Evolutionary conservation across 208 protist genomes (phyloP).

Genomic region (Wallacemonas sp.): DNA sequence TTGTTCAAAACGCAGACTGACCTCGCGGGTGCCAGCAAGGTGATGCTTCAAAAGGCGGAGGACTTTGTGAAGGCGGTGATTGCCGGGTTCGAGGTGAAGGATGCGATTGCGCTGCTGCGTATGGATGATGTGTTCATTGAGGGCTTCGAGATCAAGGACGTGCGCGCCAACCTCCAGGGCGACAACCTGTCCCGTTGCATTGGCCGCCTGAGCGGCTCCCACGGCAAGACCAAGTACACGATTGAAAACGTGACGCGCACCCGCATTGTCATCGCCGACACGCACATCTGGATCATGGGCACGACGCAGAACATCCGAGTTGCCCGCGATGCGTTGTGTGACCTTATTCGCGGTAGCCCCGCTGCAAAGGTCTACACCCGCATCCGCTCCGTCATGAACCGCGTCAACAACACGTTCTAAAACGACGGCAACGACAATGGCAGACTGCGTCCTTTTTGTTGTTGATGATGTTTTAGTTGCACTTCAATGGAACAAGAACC

Average conservation of each 20-base stretch:
- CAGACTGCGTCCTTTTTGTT: neutral
- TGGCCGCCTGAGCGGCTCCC: conserved; percentile 98
- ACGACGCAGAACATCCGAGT: conserved; percentile 98
- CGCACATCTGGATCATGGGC: conserved; percentile 98
- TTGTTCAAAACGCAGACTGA: conserved; percentile 16
- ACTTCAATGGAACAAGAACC: no score
- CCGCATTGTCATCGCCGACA: conserved; percentile 99
- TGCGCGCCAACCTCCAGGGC: conserved; percentile 89
- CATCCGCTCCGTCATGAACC: conserved; percentile 93
- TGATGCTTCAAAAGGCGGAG: conserved; percentile 95
- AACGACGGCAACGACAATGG: no score
- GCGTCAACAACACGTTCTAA: conserved; percentile 96
- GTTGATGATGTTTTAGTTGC: neutral
- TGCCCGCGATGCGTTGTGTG: conserved; percentile 96
- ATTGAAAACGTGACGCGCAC: conserved; percentile 99
- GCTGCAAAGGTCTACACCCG: conserved; percentile 97
- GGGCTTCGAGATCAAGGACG: conserved; percentile 99
- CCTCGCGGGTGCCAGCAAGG: conserved; percentile 41
- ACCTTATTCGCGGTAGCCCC: conserved; percentile 97
- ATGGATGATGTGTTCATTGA: conserved; percentile 99
- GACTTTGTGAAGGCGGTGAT: conserved; percentile 99
- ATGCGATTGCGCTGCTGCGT: conserved; percentile 98
- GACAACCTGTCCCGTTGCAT: conserved; percentile 97
- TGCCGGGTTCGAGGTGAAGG: conserved; percentile 95
- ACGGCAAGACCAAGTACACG: conserved; percentile 99